Evolutionary conservation across 176 grass and related monocot species (phyloP).

Genomic region (Musa itinerans): DNA sequence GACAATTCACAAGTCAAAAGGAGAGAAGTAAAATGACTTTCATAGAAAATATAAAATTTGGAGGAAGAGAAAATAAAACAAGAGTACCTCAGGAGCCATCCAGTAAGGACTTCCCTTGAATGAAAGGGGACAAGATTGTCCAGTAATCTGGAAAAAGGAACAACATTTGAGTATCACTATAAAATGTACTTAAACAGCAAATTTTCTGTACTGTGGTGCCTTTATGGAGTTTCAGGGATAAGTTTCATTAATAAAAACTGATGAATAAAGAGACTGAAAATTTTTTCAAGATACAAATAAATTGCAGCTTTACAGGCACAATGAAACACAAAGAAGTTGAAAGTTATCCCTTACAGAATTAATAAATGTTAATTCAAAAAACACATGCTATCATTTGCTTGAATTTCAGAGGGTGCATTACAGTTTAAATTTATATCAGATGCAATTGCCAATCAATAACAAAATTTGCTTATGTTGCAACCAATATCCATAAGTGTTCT

Average conservation of each 20-base stretch:
- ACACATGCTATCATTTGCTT: neutral
- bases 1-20: constrained; percentile 3
- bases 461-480: no score
- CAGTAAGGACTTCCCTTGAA: constrained; percentile 97
- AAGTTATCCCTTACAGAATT: neutral
- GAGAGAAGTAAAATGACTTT: neutral
- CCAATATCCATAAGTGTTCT: no score
- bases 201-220: neutral
- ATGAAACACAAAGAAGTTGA: neutral
- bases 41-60: neutral
- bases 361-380: neutral
- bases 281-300: neutral
- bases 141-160: constrained; percentile 68
- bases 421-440: neutral
- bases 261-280: neutral
- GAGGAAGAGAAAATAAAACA: constrained; percentile 9
- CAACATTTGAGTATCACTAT: neutral
- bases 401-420: neutral
- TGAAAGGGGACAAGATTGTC: constrained; percentile 81
- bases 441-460: no score
- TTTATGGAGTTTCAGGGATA: neutral
- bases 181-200: neutral
- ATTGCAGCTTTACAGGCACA: neutral
- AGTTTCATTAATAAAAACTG: neutral
- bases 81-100: constrained; percentile 95